Conservation (phyloP, 1,139 yeast genomes). For the Arxiozyma bovina region DNA sequence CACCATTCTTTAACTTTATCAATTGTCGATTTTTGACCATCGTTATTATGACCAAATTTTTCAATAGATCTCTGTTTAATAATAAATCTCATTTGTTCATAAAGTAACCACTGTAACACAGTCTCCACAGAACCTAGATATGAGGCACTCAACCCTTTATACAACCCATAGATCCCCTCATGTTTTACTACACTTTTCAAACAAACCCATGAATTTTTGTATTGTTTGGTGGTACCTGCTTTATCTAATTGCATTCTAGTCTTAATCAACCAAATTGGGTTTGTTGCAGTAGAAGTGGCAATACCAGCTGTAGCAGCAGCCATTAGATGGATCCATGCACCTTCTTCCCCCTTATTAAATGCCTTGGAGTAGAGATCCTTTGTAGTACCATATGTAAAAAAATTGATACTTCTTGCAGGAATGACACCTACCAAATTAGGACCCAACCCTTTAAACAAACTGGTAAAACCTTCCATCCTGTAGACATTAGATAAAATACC, state of each 20-base stretch:
- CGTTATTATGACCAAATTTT: constrained; percentile 32
- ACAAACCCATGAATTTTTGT: constrained; percentile 83
- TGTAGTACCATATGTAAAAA: constrained; percentile 89
- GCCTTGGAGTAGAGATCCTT: constrained; percentile 60
- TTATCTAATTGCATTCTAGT: constrained; percentile 90
- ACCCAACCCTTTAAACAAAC: constrained; percentile 89
- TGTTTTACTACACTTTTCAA: constrained; percentile 53
- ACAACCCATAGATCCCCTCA: constrained; percentile 77
- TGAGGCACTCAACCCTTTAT: constrained; percentile 86
- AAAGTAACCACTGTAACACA: constrained; percentile 91
- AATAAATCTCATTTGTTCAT: constrained; percentile 82
- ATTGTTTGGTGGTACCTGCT: constrained; percentile 41
- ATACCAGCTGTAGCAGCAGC: constrained; percentile 94
- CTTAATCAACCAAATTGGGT: constrained; percentile 97
- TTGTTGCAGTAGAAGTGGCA: constrained; percentile 94
- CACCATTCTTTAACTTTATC: constrained; percentile 82
- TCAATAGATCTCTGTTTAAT: constrained; percentile 51
- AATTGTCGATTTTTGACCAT: constrained; percentile 42
- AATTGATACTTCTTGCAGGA: constrained; percentile 94
- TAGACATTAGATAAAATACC: constrained; percentile 62
- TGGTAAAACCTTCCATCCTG: constrained; percentile 67
- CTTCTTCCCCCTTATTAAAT: constrained; percentile 67
- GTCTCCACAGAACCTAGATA: constrained; percentile 91
- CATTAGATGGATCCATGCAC: constrained; percentile 74
- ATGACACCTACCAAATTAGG: constrained; percentile 98